These are phyloP conservation scores for Panicum miliaceum DNA, from an alignment of 176 grass and related monocot species.

Conservation along the genomic window DNA sequence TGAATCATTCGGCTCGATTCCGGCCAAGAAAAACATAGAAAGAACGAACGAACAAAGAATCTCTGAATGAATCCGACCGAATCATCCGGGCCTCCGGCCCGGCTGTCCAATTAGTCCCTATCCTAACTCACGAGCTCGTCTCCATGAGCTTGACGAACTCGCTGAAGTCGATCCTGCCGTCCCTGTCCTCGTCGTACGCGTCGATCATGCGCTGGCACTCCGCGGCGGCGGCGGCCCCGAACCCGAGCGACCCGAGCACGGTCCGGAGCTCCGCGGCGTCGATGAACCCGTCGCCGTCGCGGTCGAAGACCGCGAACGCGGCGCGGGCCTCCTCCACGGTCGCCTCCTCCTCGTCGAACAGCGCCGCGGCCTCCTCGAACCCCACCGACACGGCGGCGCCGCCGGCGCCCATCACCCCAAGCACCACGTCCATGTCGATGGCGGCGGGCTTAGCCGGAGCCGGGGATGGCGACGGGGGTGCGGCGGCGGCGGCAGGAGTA, in stretches of 20 bases:
- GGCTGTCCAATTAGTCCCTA: neutral
- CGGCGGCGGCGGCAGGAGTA: neutral
- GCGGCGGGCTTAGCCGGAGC: neutral
- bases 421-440: slow-evolving; percentile 50
- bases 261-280: slow-evolving; percentile 66
- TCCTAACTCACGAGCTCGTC: slow-evolving; percentile 40
- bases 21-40: slow-evolving; percentile 34
- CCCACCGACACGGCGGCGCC: slow-evolving; percentile 24
- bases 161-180: slow-evolving; percentile 74
- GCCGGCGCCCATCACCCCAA: slow-evolving; percentile 47
- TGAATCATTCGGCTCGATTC: slow-evolving; percentile 38
- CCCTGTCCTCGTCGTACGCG: slow-evolving; percentile 65
- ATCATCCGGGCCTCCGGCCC: neutral
- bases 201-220: slow-evolving; percentile 78
- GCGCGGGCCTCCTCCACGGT: slow-evolving; percentile 63
- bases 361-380: slow-evolving; percentile 60
- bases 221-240: slow-evolving; percentile 25
- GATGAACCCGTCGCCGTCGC: slow-evolving; percentile 72
- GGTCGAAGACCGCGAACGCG: slow-evolving; percentile 79
- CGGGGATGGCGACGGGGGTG: neutral
- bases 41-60: slow-evolving; percentile 41
- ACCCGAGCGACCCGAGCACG: slow-evolving; percentile 69
- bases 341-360: slow-evolving; percentile 79
- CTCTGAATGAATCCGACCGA: neutral
- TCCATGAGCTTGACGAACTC: slow-evolving; percentile 78